Evolutionary conservation across 192 early-diverging fungal genomes (phyloP), one percentile per base, ranked within the genome.

Genomic region (Spizellomyces sp.): DNA sequence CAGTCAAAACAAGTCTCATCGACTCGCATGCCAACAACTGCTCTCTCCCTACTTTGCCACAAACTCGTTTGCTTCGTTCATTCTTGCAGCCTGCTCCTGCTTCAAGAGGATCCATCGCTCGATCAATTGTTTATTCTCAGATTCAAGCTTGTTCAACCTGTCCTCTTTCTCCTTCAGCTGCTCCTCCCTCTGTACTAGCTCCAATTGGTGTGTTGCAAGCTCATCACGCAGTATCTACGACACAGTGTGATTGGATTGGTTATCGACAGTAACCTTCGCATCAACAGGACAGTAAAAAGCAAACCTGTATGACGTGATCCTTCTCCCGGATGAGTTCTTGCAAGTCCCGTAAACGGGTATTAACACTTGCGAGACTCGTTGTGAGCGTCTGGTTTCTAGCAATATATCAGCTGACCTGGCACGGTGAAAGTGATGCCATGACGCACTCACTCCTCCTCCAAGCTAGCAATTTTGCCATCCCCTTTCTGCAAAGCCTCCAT

Each of bases 11-110:
- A 12, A 0, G 12, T 54, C 12, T 19, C 50, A 4, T 54, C 12
- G 50, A 54, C 50, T 15, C 10, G 17, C n/a, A 4, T 46, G 77
- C 71, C 72, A 84, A 17, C 42, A 77, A 62, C 21, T 48, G 22
- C 22, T 62, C 69, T 58, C 54, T 0, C 79, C 74, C 75, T 81
- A 89, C 90, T 76, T 82, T 87, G 96, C 96, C 69, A 93, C 86
- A 81, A 93, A 92, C 59, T 87, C 84, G 64, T 94, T 99, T 5
- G 90, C 94, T 54, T 93, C 92, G 76, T 99, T 98, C 89, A 99
- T 92, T 73, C 90, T 90, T 44, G 93, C 88, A 1, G 92, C 96
- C 71, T 94, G 90, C 66, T 92, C 89, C 90, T 95, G 77, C 74
- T 92, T 90, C 45, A 96, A 84, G 46, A 71, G 22, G 21, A 85